Evolutionary conservation across 495 filamentous ascomycete genomes (phyloP).

Genomic region (Penicillium macrosclerotiorum): DNA sequence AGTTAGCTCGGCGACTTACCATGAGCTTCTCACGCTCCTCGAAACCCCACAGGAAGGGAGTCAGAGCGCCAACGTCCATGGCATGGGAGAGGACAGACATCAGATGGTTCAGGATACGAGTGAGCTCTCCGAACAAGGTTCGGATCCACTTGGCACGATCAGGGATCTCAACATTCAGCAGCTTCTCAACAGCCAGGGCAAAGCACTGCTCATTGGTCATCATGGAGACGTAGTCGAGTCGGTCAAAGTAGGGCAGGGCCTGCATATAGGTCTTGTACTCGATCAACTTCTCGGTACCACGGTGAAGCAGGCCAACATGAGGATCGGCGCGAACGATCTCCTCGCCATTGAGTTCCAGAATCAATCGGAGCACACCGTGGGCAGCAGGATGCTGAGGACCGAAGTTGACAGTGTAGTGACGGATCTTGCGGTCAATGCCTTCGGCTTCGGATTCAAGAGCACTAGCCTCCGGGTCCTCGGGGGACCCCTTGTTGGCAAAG

Average conservation of each 20-base stretch:
- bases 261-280: conserved; percentile 99
- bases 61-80: conserved; percentile 98
- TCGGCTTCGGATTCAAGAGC: conserved; percentile 51
- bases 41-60: conserved; percentile 99
- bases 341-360: conserved; percentile 96
- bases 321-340: conserved; percentile 96
- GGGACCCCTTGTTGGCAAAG: conserved; percentile 46
- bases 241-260: conserved; percentile 97
- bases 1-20: conserved; percentile 52
- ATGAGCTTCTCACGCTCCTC: conserved; percentile 99
- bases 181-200: conserved; percentile 92
- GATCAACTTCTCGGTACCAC: conserved; percentile 99
- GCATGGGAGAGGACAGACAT: conserved; percentile 98
- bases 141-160: conserved; percentile 96
- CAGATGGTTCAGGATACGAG: conserved; percentile 91
- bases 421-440: conserved; percentile 76
- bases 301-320: conserved; percentile 93
- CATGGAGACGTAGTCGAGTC: conserved; percentile 99
- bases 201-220: conserved; percentile 99
- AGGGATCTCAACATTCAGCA: conserved; percentile 95
- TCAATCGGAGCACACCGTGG: conserved; percentile 96
- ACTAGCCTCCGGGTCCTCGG: conserved; percentile 39
- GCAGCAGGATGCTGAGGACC: conserved; percentile 98
- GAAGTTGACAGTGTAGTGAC: conserved; percentile 99
- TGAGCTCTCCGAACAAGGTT: conserved; percentile 95